Conservation (phyloP, 768 basidiomycete species). For the Hericium alpestre region DNA sequence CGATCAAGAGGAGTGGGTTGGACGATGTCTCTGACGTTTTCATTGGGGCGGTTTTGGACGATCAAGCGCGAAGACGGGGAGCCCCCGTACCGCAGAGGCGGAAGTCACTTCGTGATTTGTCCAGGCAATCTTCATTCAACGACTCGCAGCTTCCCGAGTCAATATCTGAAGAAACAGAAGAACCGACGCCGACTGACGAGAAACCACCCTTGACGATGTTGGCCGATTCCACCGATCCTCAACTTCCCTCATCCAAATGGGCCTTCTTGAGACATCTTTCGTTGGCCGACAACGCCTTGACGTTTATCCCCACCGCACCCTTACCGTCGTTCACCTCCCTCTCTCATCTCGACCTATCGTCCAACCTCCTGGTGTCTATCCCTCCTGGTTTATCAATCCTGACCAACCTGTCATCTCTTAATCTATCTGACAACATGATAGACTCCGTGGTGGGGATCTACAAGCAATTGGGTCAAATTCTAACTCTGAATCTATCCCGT, state of each 20-base stretch:
- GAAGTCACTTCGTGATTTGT: constrained; percentile 25
- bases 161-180: constrained; percentile 42
- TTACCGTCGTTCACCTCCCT: constrained; percentile 62
- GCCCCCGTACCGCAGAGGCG: constrained; percentile 35
- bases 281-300: constrained; percentile 70
- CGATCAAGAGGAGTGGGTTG: constrained; percentile 67
- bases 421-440: constrained; percentile 96
- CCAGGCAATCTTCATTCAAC: constrained; percentile 36
- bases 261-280: constrained; percentile 65
- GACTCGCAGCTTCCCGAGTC: constrained; percentile 44
- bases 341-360: constrained; percentile 80
- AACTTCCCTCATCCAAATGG: constrained; percentile 59
- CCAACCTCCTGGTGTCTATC: constrained; percentile 84
- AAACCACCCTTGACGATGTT: constrained; percentile 11
- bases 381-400: constrained; percentile 66
- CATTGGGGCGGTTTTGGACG: constrained; percentile 66
- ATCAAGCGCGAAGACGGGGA: constrained; percentile 54
- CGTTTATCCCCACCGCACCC: constrained; percentile 62
- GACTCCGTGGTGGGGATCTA: constrained; percentile 89
- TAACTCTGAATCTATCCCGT: constrained; percentile 66
- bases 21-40: constrained; percentile 75
- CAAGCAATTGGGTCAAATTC: constrained; percentile 65
- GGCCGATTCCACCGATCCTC: constrained; percentile 19
- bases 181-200: constrained; percentile 13
- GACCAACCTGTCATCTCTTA: constrained; percentile 78